Percentiles rank a stretch among this genome's conserved stretches.
These are phyloP conservation scores for Pichia membranifaciens DNA, from an alignment of 805 yeast species.

Conservation along the genomic window DNA sequence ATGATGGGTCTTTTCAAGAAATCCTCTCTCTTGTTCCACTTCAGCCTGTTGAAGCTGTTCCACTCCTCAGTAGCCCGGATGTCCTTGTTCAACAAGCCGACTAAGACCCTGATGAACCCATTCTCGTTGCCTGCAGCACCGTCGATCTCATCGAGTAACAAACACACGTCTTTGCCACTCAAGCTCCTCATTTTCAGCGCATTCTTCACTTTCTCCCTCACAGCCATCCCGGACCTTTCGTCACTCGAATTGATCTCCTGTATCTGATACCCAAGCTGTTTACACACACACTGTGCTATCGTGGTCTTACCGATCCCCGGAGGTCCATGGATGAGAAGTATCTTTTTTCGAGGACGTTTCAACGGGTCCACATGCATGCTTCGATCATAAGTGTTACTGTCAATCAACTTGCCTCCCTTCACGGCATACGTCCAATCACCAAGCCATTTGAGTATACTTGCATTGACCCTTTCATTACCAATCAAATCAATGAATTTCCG, in stretches of 20 bases:
- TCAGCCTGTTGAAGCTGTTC: constrained; percentile 20
- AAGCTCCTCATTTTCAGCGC: constrained; percentile 63
- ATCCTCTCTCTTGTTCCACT: constrained; percentile 17
- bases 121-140: constrained; percentile 52
- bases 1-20: constrained; percentile 77
- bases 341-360: constrained; percentile 53
- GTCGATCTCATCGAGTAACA: constrained; percentile 88
- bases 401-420: constrained; percentile 16
- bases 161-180: constrained; percentile 69
- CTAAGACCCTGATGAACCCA: constrained; percentile 51
- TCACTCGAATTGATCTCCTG: constrained; percentile 86
- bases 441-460: constrained; percentile 57
- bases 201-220: constrained; percentile 50
- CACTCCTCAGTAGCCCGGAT: constrained; percentile 39
- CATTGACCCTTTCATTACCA: constrained; percentile 62
- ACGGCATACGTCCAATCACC: constrained; percentile 61
- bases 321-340: constrained; percentile 81
- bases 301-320: constrained; percentile 94
- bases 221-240: constrained; percentile 53
- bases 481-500: constrained; percentile 55
- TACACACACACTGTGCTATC: constrained; percentile 77
- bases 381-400: constrained; percentile 4
- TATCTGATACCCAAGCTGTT: constrained; percentile 72
- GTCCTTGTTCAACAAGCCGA: constrained; percentile 59
- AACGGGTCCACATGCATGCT: constrained; percentile 38